These are phyloP conservation scores for Pseudocohnilembus persalinus DNA, from an alignment of 169 alveolate genomes.

Conservation along the genomic window DNA sequence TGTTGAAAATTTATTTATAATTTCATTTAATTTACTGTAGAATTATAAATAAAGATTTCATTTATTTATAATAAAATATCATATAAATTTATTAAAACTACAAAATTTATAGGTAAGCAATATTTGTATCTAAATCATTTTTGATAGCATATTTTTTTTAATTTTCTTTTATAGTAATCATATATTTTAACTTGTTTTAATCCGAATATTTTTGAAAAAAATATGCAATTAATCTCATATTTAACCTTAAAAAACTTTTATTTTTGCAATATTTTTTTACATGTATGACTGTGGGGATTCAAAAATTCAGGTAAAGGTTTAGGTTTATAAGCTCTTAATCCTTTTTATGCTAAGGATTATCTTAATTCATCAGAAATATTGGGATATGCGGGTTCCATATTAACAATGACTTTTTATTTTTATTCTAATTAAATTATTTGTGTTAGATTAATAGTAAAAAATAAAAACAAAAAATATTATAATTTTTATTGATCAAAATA, in stretches of 20 bases:
- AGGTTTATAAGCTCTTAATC: conserved; percentile 24
- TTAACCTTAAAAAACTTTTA: not conserved
- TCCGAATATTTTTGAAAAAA: conserved; percentile 1
- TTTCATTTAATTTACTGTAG: no score
- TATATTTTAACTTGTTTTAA: not conserved
- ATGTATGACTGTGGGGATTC: conserved; percentile 23
- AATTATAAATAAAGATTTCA: no score
- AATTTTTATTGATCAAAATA: not conserved
- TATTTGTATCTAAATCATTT: no score
- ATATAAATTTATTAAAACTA: no score
- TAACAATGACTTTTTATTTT: not conserved
- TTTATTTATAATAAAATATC: no score
- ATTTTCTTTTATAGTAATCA: not conserved
- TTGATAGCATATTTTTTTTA: not conserved
- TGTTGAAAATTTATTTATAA: no score
- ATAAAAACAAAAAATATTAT: not conserved
- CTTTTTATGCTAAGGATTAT: conserved; percentile 12
- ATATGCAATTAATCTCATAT: not conserved
- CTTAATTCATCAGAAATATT: conserved; percentile 7
- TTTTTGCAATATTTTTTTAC: not conserved
- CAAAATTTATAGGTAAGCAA: no score
- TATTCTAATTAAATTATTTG: conserved; percentile 1
- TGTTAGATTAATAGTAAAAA: not conserved
- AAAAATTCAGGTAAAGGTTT: conserved; percentile 14
- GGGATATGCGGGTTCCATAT: conserved; percentile 23